phyloP scores from a whole-genome alignment of 495 filamentous ascomycete genomes.

The Glonium stellatum region DNA sequence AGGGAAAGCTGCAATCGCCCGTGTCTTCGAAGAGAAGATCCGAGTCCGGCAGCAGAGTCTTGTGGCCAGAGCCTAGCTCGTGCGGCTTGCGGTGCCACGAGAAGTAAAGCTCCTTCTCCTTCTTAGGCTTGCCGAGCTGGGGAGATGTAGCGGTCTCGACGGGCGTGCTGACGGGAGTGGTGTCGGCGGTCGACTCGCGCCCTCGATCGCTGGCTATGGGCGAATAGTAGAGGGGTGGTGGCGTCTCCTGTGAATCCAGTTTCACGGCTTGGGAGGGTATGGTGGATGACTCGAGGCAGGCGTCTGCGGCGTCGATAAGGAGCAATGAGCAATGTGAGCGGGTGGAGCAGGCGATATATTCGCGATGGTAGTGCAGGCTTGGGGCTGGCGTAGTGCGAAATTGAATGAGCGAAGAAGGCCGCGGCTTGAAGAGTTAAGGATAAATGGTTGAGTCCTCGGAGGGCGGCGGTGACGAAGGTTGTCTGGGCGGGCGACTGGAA shows the following conservation, averaged over 20 bases:
- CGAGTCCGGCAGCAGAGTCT: constrained; percentile 35
- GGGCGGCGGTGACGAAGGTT: not conserved
- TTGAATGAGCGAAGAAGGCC: not conserved
- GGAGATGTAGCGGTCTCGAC: constrained; percentile 20
- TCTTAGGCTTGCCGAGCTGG: constrained; percentile 18
- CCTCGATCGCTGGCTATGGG: constrained; percentile 26
- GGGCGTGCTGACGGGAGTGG: constrained; percentile 29
- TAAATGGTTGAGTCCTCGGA: constrained; percentile 3
- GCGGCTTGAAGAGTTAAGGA: not conserved
- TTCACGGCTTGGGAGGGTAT: constrained; percentile 15
- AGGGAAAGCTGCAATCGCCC: constrained; percentile 40
- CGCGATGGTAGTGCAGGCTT: not conserved
- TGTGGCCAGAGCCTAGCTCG: constrained; percentile 28
- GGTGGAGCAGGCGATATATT: not conserved
- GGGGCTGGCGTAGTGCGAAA: not conserved
- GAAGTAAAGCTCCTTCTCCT: constrained; percentile 33
- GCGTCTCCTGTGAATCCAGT: constrained; percentile 33
- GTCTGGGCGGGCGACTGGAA: constrained; percentile 1
- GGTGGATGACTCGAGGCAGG: not conserved
- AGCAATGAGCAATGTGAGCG: not conserved
- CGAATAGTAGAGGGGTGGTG: constrained; percentile 32
- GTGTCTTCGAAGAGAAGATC: constrained; percentile 37
- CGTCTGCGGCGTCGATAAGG: not conserved
- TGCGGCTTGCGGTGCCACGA: constrained; percentile 38
- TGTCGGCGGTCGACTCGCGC: constrained; percentile 32